phyloP scores from a whole-genome alignment of 2,329 filamentous ascomycete species.

The Cryphonectria parasitica region DNA sequence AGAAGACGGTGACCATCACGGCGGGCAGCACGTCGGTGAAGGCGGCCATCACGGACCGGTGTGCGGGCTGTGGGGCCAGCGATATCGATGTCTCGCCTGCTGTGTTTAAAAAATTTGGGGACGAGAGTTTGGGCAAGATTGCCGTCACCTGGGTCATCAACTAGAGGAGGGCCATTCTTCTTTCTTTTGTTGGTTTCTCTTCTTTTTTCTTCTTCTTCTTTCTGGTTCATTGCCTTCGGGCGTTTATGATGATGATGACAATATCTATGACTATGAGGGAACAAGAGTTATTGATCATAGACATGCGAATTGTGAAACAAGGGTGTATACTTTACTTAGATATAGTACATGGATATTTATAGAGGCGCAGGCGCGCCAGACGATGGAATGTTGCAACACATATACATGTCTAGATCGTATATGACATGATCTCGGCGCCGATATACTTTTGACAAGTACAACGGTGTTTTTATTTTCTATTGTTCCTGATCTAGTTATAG shows the following conservation, averaged over 20 bases:
- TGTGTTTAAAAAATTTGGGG: conserved; percentile 17
- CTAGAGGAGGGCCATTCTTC: conserved; percentile 1
- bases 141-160: conserved; percentile 20
- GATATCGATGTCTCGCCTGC: conserved; percentile 25
- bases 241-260: neutral
- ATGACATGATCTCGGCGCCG: neutral
- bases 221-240: neutral
- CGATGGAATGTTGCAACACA: neutral
- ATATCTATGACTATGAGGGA: neutral
- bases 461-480: neutral
- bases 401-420: neutral
- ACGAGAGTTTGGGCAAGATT: conserved; percentile 15
- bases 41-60: conserved; percentile 22
- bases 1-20: conserved; percentile 16
- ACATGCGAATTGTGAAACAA: neutral
- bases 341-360: neutral
- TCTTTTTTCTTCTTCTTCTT: neutral
- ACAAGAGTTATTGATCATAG: neutral
- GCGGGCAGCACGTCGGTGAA: conserved; percentile 21
- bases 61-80: conserved; percentile 13
- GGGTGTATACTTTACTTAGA: neutral
- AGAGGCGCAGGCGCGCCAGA: neutral
- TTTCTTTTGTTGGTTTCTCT: neutral
- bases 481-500: neutral
- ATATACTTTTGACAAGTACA: neutral